Evolutionary conservation across 768 basidiomycete genomes (phyloP).

Genomic region (Amyloporia xantha): DNA sequence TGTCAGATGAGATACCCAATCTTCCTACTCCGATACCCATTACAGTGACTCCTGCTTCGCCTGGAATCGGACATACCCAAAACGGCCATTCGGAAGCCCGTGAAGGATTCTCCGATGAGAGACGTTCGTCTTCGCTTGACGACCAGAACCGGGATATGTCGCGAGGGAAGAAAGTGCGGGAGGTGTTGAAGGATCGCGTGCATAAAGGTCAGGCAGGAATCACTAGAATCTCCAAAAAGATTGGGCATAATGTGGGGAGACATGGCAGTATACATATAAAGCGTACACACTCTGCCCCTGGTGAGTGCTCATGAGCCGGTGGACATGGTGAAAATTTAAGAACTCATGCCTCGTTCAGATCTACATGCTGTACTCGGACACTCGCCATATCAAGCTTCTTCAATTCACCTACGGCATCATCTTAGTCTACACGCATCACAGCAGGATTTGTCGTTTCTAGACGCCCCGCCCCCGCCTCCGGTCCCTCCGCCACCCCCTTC

Average conservation of each 20-base stretch:
- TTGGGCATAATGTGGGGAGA: slow-evolving; percentile 61
- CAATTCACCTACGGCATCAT: slow-evolving; percentile 71
- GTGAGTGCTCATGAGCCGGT: slow-evolving; percentile 39
- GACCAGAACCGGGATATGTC: slow-evolving; percentile 39
- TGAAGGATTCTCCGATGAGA: slow-evolving; percentile 6
- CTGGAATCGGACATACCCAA: too few species aligned
- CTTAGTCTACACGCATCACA: slow-evolving; percentile 31
- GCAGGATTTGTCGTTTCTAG: slow-evolving; percentile 23
- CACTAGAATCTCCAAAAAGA: slow-evolving; percentile 69
- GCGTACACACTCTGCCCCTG: slow-evolving; percentile 62
- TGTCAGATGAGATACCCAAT: slow-evolving; percentile 6
- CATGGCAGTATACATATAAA: slow-evolving; percentile 42
- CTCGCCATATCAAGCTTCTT: slow-evolving; percentile 66
- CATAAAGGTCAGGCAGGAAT: slow-evolving; percentile 70
- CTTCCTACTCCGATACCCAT: slow-evolving; percentile 33
- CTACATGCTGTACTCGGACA: slow-evolving; percentile 61
- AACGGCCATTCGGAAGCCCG: slow-evolving; percentile 1
- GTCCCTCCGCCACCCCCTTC: slow-evolving; percentile 38
- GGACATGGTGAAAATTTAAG: not conserved
- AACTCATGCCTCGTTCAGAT: slow-evolving; percentile 39
- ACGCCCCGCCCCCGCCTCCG: slow-evolving; percentile 31
- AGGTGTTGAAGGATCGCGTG: slow-evolving; percentile 67
- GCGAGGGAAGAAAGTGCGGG: slow-evolving; percentile 67
- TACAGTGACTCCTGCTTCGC: slow-evolving; percentile 58
- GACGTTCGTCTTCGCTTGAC: slow-evolving; percentile 15